Percentiles rank a stretch among this genome's conserved stretches.
Conservation (phyloP, 495 filamentous ascomycete genomes). For the Cercophora newfieldiana region DNA sequence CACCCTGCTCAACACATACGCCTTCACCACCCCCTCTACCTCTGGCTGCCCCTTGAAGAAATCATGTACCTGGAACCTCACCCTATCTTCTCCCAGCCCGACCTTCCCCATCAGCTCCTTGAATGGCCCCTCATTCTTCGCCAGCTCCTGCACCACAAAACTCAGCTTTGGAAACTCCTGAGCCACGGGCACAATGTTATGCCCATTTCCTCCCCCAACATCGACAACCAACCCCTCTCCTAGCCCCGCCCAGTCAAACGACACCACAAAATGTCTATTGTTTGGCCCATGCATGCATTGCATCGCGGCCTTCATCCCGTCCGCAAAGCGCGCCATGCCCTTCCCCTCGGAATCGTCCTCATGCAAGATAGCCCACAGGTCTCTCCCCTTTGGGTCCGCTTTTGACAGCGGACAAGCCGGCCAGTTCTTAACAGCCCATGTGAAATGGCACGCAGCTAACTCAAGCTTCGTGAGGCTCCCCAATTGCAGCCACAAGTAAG, state of each 20-base stretch:
- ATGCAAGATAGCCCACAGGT: constrained; percentile 9
- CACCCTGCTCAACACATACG: constrained; percentile 11
- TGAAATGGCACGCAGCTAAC: not conserved
- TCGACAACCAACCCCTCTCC: constrained; percentile 9
- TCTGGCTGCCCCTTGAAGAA: constrained; percentile 11
- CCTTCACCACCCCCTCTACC: not conserved
- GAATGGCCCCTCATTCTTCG: not conserved
- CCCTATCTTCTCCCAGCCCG: not conserved
- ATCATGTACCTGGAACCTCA: constrained; percentile 10
- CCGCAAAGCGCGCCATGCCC: constrained; percentile 10
- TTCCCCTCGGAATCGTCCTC: constrained; percentile 9
- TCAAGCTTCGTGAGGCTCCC: not conserved
- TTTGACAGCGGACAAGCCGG: not conserved
- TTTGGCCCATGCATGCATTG: not conserved
- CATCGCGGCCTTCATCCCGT: constrained; percentile 4
- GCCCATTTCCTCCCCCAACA: constrained; percentile 14
- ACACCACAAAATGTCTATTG: not conserved
- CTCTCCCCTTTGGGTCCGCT: not conserved
- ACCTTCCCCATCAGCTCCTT: not conserved
- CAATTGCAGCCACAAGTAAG: constrained; percentile 8
- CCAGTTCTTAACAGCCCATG: not conserved
- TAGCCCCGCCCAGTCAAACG: constrained; percentile 12
- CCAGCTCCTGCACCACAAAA: constrained; percentile 12
- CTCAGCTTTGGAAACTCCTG: constrained; percentile 4
- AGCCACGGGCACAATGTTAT: not conserved